A percentile compares a stretch with the other conserved stretches of the same genome.
These are phyloP conservation scores for Ceratocystis cacaofunesta DNA, from an alignment of 2,329 filamentous ascomycete genomes.

Conservation along the genomic window DNA sequence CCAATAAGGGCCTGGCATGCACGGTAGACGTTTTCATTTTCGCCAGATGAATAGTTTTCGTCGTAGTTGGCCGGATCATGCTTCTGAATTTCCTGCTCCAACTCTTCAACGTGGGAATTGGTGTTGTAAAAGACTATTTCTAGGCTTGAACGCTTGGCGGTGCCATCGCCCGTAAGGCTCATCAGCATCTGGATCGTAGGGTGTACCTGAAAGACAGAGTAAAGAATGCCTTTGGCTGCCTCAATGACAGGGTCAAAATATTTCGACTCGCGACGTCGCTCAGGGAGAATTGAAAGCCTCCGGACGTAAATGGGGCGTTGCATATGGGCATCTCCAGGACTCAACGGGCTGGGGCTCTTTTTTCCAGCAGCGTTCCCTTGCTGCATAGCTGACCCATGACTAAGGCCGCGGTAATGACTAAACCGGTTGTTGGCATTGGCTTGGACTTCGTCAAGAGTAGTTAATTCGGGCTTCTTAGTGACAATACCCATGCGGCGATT, in stretches of 20 bases:
- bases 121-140: constrained; percentile 56
- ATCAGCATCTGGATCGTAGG: constrained; percentile 53
- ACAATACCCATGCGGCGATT: constrained; percentile 50
- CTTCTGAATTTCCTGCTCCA: constrained; percentile 49
- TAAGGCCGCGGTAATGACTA: constrained; percentile 51
- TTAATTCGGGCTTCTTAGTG: constrained; percentile 46
- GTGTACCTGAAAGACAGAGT: constrained; percentile 53
- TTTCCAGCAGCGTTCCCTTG: constrained; percentile 28
- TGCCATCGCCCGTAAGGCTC: constrained; percentile 44
- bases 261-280: constrained; percentile 47
- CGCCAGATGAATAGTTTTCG: constrained; percentile 31
- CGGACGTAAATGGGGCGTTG: constrained; percentile 49
- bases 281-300: constrained; percentile 47
- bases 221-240: constrained; percentile 50
- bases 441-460: constrained; percentile 47
- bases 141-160: constrained; percentile 46
- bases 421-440: constrained; percentile 42
- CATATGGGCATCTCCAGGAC: constrained; percentile 41
- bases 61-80: constrained; percentile 34
- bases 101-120: constrained; percentile 48
- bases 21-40: constrained; percentile 49
- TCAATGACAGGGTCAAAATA: constrained; percentile 47
- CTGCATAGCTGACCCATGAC: constrained; percentile 55
- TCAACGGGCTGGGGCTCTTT: constrained; percentile 39
- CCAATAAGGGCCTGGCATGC: constrained; percentile 49